phyloP scores from a whole-genome alignment of 2,329 filamentous ascomycete genomes.

The Neofusicoccum sp. region DNA sequence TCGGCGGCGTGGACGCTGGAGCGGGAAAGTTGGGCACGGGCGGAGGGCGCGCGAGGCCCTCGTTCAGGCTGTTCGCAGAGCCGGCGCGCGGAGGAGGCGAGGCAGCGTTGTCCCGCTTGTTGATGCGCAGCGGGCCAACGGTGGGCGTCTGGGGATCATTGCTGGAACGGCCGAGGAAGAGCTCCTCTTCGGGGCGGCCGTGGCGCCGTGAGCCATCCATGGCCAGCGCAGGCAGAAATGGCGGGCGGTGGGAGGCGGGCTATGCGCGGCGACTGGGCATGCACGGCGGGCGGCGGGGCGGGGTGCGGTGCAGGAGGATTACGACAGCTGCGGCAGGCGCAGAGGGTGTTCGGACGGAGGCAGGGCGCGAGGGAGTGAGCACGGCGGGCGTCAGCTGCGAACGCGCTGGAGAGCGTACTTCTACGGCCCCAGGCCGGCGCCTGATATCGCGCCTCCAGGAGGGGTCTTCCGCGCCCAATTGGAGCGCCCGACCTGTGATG shows the following conservation, averaged over 20 bases:
- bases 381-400: background rate
- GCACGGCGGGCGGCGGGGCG: background rate
- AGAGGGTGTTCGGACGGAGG: background rate
- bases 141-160: conserved; percentile 66
- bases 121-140: conserved; percentile 79
- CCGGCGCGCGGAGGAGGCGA: conserved; percentile 51
- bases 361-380: background rate
- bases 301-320: conserved; percentile 1
- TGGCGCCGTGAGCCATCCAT: conserved; percentile 53
- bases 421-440: background rate
- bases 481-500: conserved; percentile 8
- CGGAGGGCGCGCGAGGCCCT: conserved; percentile 31
- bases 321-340: conserved; percentile 9
- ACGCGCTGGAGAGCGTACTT: background rate
- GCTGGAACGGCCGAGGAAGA: conserved; percentile 62
- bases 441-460: background rate
- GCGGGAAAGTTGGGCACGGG: conserved; percentile 65
- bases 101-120: conserved; percentile 62
- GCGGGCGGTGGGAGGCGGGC: background rate
- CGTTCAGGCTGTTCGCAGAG: conserved; percentile 64
- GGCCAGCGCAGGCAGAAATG: background rate
- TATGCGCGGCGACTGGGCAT: background rate
- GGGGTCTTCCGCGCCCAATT: background rate
- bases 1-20: conserved; percentile 49
- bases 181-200: conserved; percentile 74